These are phyloP conservation scores for Crucibulum laeve DNA, from an alignment of 768 basidiomycete species.

Conservation along the genomic window DNA sequence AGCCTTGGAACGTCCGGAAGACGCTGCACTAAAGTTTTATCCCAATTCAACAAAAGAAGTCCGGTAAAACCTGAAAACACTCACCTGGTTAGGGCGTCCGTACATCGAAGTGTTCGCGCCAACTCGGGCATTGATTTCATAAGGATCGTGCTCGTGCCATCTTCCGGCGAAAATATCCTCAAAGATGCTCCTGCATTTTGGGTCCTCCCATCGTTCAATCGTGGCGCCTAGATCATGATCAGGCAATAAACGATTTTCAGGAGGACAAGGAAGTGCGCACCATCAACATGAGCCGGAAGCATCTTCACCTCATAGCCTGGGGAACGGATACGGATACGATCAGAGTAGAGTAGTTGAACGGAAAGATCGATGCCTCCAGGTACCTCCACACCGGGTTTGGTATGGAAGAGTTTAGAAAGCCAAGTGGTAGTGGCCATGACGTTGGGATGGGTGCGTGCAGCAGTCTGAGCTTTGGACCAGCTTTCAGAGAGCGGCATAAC, in stretches of 20 bases:
- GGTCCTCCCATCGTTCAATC: constrained; percentile 62
- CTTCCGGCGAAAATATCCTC: constrained; percentile 43
- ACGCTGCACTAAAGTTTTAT: constrained; percentile 22
- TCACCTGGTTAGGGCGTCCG: constrained; percentile 35
- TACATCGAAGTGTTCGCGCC: constrained; percentile 51
- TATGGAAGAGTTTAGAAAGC: constrained; percentile 23
- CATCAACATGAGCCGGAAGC: constrained; percentile 16
- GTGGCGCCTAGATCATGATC: constrained; percentile 39
- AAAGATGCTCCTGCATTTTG: constrained; percentile 42
- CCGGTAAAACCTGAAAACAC: too few species aligned
- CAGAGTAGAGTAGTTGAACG: constrained; percentile 54
- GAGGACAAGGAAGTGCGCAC: constrained; percentile 2
- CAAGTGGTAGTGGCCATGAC: constrained; percentile 34
- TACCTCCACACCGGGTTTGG: constrained; percentile 49
- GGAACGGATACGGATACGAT: constrained; percentile 59
- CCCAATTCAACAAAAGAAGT: too few species aligned
- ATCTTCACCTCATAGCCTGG: constrained; percentile 45
- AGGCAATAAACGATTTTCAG: constrained; percentile 11
- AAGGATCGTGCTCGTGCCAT: constrained; percentile 54
- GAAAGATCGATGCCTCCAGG: constrained; percentile 44
- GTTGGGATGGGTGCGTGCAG: constrained; percentile 52
- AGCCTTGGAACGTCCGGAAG: constrained; percentile 54
- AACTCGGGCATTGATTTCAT: constrained; percentile 45
- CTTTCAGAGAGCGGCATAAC: constrained; percentile 21
- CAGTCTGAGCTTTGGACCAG: constrained; percentile 39